Evolutionary conservation across 2,329 filamentous ascomycete genomes (phyloP).

Genomic region (Nannizzia gypsea): DNA sequence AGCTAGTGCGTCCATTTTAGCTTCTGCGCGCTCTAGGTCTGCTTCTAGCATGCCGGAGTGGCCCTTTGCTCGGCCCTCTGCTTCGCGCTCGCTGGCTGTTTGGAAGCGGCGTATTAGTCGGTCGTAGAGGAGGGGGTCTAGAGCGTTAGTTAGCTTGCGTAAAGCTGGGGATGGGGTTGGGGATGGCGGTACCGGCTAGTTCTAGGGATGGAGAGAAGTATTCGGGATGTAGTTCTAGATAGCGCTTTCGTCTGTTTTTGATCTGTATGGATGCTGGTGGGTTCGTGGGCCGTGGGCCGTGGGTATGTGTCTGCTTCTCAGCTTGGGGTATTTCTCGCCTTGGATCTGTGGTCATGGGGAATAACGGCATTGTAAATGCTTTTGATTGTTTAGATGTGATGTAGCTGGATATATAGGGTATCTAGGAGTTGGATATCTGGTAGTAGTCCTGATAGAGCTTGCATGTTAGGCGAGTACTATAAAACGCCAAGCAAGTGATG

Average conservation of each 20-base stretch:
- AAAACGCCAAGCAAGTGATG: background rate
- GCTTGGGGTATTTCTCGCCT: background rate
- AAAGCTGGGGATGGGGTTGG: background rate
- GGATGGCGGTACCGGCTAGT: slow-evolving; percentile 41
- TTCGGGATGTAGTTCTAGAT: slow-evolving; percentile 57
- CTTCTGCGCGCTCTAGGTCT: slow-evolving; percentile 64
- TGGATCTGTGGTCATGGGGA: slow-evolving; percentile 24
- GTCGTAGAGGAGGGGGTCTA: slow-evolving; percentile 73
- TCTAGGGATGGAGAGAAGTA: slow-evolving; percentile 57
- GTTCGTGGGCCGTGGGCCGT: background rate
- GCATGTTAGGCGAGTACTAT: background rate
- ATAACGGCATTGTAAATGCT: slow-evolving; percentile 23
- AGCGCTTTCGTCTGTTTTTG: slow-evolving; percentile 68
- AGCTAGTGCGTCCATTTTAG: slow-evolving; percentile 54
- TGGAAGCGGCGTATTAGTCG: slow-evolving; percentile 67
- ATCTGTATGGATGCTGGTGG: slow-evolving; percentile 38
- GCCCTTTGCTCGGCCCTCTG: slow-evolving; percentile 60
- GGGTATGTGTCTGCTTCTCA: background rate
- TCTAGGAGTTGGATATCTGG: background rate
- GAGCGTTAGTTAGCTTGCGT: background rate
- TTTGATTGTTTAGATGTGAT: background rate
- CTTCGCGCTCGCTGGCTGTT: slow-evolving; percentile 58
- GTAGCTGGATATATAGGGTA: background rate
- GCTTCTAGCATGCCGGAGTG: slow-evolving; percentile 69
- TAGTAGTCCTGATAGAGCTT: background rate